A percentile compares a stretch with the other conserved stretches of the same genome.
phyloP scores from a whole-genome alignment of 257 asterid genomes.

The Forsythia suspensa region DNA sequence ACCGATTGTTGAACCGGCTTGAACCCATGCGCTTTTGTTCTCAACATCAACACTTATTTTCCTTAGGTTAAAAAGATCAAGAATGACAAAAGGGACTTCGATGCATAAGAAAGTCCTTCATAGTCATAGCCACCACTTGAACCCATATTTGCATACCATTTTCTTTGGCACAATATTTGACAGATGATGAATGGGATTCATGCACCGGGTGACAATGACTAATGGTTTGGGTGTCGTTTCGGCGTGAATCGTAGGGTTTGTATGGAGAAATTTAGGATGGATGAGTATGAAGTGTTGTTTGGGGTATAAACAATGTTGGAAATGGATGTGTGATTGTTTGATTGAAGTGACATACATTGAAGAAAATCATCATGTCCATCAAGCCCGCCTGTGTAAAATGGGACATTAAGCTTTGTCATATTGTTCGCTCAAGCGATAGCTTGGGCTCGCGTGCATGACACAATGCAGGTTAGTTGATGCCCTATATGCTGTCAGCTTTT shows the following conservation, averaged over 20 bases:
- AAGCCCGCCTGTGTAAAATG: no score
- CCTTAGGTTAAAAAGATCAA: neutral
- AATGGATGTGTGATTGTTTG: neutral
- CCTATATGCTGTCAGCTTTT: no score
- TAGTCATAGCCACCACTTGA: neutral
- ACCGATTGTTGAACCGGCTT: neutral
- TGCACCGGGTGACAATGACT: neutral
- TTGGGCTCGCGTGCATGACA: no score
- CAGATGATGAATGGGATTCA: neutral
- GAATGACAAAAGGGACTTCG: neutral
- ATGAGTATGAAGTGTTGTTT: neutral
- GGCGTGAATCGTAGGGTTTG: neutral
- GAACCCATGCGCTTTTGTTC: neutral
- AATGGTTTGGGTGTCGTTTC: neutral
- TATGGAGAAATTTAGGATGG: neutral
- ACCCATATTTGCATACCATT: neutral
- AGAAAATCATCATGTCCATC: conserved; percentile 19
- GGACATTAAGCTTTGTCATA: no score
- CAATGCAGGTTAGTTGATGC: no score
- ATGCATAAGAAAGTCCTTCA: no score
- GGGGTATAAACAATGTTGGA: conserved; percentile 1
- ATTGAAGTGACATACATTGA: conserved; percentile 18
- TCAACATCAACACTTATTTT: neutral
- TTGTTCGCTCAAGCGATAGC: no score
- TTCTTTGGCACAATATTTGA: neutral